Conservation (phyloP, 495 filamentous ascomycete species). For the Jackrogersella minutella region DNA sequence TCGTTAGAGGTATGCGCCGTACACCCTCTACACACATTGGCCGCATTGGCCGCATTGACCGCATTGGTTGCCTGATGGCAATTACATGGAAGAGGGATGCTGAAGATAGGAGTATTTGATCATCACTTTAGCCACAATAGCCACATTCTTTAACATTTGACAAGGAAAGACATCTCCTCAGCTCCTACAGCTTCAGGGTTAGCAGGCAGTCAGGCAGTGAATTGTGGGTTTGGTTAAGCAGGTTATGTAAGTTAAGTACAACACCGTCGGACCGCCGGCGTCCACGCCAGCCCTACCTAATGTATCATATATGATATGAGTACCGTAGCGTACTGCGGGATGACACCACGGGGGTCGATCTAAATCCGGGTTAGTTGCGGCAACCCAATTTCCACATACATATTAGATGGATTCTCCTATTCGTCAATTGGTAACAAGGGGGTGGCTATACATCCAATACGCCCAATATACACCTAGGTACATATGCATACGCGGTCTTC, state of each 20-base stretch:
- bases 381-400: not conserved
- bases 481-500: not conserved
- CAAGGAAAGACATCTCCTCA: too few relatives aligned
- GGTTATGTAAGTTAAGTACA: constrained; percentile 13
- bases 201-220: too few relatives aligned
- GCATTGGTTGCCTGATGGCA: not conserved
- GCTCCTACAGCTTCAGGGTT: too few relatives aligned
- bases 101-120: constrained; percentile 6
- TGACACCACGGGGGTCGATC: constrained; percentile 6
- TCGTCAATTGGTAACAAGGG: not conserved
- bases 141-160: constrained; percentile 14
- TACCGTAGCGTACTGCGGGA: not conserved
- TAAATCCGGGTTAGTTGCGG: not conserved
- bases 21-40: too few relatives aligned
- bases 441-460: too few relatives aligned
- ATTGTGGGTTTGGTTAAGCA: constrained; percentile 6
- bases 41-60: constrained; percentile 11
- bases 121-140: constrained; percentile 21
- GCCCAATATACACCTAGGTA: too few relatives aligned
- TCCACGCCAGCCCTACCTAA: constrained; percentile 13
- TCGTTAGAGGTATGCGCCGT: too few relatives aligned
- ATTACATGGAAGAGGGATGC: constrained; percentile 9
- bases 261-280: constrained; percentile 19
- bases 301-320: too few relatives aligned
- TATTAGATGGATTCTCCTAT: constrained; percentile 4